These are phyloP conservation scores for Fragosphaeria purpurea DNA, from an alignment of 2,329 filamentous ascomycete genomes.

Conservation along the genomic window DNA sequence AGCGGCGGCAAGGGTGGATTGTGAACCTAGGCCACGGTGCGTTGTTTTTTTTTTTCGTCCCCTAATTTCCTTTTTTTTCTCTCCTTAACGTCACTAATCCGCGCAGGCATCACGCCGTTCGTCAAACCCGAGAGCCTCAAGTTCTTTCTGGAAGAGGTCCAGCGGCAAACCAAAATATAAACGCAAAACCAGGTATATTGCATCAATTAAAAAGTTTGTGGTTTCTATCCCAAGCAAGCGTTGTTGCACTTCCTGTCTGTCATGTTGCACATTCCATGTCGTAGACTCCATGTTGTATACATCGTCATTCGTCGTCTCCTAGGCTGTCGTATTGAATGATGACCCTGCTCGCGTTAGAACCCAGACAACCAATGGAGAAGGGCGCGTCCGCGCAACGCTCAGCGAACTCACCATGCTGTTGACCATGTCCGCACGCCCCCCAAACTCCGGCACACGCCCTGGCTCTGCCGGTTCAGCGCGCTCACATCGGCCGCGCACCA, in stretches of 20 bases:
- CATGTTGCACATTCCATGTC: not conserved
- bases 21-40: conserved; percentile 90
- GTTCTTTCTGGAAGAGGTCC: conserved; percentile 90
- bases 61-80: not conserved
- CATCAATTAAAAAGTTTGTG: not conserved
- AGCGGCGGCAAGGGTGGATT: conserved; percentile 88
- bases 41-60: conserved; percentile 15
- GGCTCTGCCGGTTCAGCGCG: conserved; percentile 48
- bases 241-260: not conserved
- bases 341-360: conserved; percentile 8
- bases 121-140: conserved; percentile 89
- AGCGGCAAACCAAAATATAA: conserved; percentile 48
- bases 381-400: no score
- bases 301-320: conserved; percentile 2
- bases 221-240: not conserved
- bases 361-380: no score
- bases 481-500: conserved; percentile 56
- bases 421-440: conserved; percentile 46
- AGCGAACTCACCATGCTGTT: conserved; percentile 41
- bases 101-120: conserved; percentile 75
- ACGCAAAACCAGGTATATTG: not conserved
- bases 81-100: conserved; percentile 1
- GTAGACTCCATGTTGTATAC: not conserved
- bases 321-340: conserved; percentile 15
- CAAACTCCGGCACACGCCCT: conserved; percentile 51